phyloP scores from a whole-genome alignment of 1,284 basidiomycete species.

The Austropuccinia psidii region DNA sequence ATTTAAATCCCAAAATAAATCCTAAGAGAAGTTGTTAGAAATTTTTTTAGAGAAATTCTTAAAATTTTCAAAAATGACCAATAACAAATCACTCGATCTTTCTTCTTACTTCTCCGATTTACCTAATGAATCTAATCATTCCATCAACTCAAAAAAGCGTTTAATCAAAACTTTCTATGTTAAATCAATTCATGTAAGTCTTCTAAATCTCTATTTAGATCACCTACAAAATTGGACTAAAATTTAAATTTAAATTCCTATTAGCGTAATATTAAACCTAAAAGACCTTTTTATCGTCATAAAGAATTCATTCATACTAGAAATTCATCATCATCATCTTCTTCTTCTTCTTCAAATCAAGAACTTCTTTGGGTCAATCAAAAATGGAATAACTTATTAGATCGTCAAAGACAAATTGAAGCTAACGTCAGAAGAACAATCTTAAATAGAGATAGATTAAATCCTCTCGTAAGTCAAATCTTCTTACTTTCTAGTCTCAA shows the following conservation, averaged over 20 bases:
- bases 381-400: conserved; percentile 12
- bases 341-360: background rate
- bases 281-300: background rate
- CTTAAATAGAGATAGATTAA: conserved; percentile 3
- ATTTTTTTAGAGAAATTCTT: no score
- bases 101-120: conserved; percentile 9
- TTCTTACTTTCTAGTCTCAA: background rate
- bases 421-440: conserved; percentile 10
- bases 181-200: background rate
- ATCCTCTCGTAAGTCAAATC: conserved; percentile 5
- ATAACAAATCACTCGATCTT: conserved; percentile 4
- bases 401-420: conserved; percentile 19
- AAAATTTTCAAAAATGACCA: no score
- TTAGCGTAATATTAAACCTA: background rate
- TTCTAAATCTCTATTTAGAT: background rate
- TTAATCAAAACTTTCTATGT: background rate
- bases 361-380: conserved; percentile 4
- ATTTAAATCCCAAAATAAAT: no score
- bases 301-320: background rate
- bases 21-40: no score
- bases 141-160: background rate
- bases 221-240: background rate
- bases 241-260: background rate
- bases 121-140: background rate
- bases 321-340: background rate